phyloP scores from a whole-genome alignment of 352 stramenopile species.

The Phytophthora fragariae region DNA sequence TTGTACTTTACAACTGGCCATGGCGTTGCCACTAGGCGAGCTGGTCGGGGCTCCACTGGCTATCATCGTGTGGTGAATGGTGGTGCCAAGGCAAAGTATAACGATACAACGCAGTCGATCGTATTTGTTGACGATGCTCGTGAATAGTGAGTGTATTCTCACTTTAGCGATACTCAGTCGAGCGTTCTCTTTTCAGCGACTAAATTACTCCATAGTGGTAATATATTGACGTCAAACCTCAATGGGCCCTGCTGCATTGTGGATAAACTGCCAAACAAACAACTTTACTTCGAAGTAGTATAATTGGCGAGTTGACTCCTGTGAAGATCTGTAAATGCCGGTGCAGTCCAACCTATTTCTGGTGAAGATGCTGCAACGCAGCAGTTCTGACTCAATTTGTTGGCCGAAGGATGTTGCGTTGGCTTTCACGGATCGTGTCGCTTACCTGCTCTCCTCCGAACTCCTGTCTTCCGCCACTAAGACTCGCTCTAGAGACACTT shows the following conservation, averaged over 20 bases:
- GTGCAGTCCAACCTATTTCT: no score
- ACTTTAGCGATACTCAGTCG: neutral
- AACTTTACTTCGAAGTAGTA: neutral
- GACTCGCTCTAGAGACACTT: neutral
- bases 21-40: conserved; percentile 15
- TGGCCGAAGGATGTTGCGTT: no score
- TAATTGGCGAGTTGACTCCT: no score
- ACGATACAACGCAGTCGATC: conserved; percentile 63
- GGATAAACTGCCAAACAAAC: neutral
- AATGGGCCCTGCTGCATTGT: conserved; percentile 2
- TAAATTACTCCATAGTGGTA: conserved; percentile 26
- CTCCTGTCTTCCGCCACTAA: neutral
- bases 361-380: no score
- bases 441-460: neutral
- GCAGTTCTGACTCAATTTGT: no score
- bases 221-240: conserved; percentile 25
- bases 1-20: conserved; percentile 60
- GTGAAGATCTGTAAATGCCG: no score
- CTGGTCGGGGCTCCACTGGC: conserved; percentile 21
- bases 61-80: conserved; percentile 52
- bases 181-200: neutral
- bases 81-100: conserved; percentile 48
- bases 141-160: conserved; percentile 42
- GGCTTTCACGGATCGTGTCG: no score
- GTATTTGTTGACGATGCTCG: conserved; percentile 79